Percentiles rank a stretch among this genome's conserved stretches.
Evolutionary conservation across 805 yeast genomes (phyloP).

Genomic region (Yarrowia deformans): DNA sequence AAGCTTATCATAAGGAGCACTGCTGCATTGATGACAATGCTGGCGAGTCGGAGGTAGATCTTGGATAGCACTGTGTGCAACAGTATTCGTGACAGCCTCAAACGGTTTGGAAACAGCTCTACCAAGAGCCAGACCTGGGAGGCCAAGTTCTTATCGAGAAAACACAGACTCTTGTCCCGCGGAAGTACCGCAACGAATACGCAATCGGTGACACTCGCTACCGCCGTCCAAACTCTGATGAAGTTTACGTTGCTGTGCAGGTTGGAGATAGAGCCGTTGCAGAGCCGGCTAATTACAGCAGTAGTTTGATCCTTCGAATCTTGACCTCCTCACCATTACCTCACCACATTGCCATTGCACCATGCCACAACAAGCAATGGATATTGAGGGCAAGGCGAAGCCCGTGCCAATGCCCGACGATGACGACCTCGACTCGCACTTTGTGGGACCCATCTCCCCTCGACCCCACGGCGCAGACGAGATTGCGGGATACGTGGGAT

Average conservation of each 20-base stretch:
- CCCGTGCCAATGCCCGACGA: constrained; percentile 4
- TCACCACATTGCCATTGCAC: neutral
- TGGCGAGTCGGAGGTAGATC: no score
- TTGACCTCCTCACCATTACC: constrained; percentile 1
- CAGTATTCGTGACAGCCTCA: no score
- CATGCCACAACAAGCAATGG: constrained; percentile 13
- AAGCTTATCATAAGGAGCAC: constrained; percentile 16
- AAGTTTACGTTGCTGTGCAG: constrained; percentile 29
- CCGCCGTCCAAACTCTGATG: neutral
- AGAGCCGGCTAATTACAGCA: neutral
- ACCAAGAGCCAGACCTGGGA: neutral
- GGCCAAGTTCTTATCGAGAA: no score
- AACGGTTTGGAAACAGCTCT: neutral
- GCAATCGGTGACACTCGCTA: neutral
- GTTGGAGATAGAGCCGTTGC: constrained; percentile 20
- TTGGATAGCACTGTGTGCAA: no score
- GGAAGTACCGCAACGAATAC: neutral
- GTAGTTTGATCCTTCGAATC: neutral
- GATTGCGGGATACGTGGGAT: constrained; percentile 32
- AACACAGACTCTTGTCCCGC: neutral
- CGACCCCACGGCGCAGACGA: constrained; percentile 22
- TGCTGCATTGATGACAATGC: constrained; percentile 15
- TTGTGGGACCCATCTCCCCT: constrained; percentile 19
- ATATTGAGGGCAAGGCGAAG: constrained; percentile 25
- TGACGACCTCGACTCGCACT: constrained; percentile 31